Conservation (phyloP, 371 early-diverging fungal genomes). For the Chytridiales sp. region DNA sequence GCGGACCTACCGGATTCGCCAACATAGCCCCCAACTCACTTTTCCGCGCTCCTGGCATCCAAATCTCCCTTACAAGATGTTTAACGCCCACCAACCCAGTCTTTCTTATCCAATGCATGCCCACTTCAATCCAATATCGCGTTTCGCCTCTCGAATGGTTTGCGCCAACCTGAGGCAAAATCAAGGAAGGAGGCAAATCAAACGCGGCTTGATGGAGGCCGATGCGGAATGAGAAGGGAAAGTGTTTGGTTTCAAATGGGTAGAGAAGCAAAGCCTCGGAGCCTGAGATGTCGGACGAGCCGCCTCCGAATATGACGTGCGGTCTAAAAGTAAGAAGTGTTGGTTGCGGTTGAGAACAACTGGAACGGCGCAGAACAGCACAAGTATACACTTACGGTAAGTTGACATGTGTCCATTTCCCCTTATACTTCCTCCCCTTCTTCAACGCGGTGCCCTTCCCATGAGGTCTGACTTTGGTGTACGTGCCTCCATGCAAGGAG, state of each 20-base stretch:
- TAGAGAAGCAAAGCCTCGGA: slow-evolving; percentile 15
- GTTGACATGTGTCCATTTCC: slow-evolving; percentile 9
- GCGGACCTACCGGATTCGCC: not conserved
- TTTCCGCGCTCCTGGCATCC: slow-evolving; percentile 17
- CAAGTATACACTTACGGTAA: slow-evolving; percentile 7
- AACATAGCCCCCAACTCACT: slow-evolving; percentile 19
- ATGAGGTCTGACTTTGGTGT: slow-evolving; percentile 20
- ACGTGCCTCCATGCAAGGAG: slow-evolving; percentile 12
- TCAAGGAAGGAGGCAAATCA: slow-evolving; percentile 22
- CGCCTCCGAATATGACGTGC: slow-evolving; percentile 8
- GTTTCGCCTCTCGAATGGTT: slow-evolving; percentile 19
- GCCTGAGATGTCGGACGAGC: not conserved
- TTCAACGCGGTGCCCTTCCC: not conserved
- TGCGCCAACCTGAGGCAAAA: slow-evolving; percentile 12
- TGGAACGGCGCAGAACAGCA: not conserved
- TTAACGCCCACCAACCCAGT: slow-evolving; percentile 7
- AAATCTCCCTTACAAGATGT: slow-evolving; percentile 21
- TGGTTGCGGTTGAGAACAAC: not conserved
- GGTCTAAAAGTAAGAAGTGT: not conserved
- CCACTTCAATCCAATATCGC: slow-evolving; percentile 23
- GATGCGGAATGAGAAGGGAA: slow-evolving; percentile 24
- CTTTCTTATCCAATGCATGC: slow-evolving; percentile 20
- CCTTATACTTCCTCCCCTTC: slow-evolving; percentile 21
- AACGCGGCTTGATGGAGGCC: slow-evolving; percentile 20
- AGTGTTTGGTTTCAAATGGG: slow-evolving; percentile 12